Percentiles rank a stretch among this genome's conserved stretches.
These are phyloP conservation scores for Aspergillus oerlinghausenensis DNA, from an alignment of 2,329 filamentous ascomycete genomes.

Conservation along the genomic window DNA sequence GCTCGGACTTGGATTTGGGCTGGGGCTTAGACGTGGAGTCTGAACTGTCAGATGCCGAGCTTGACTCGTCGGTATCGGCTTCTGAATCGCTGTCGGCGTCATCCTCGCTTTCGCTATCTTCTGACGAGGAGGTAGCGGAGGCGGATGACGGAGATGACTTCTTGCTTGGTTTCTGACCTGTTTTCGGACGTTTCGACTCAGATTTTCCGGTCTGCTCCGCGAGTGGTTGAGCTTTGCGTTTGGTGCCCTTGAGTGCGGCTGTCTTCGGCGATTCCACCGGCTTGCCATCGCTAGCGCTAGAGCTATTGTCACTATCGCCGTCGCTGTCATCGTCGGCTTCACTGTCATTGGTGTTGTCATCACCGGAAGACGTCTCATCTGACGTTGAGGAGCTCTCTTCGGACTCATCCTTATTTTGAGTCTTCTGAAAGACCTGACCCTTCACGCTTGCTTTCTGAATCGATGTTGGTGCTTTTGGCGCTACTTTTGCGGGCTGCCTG, in stretches of 20 bases:
- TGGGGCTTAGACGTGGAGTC: not conserved
- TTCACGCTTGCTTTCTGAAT: not conserved
- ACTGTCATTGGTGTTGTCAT: slow-evolving; percentile 3
- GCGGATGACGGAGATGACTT: not conserved
- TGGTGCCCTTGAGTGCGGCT: not conserved
- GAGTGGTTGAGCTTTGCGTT: not conserved
- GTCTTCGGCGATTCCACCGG: not conserved
- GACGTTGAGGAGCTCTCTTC: not conserved
- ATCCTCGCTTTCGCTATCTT: slow-evolving; percentile 5
- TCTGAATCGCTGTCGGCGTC: slow-evolving; percentile 4
- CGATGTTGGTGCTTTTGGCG: not conserved
- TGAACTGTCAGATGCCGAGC: not conserved
- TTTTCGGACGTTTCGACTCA: not conserved
- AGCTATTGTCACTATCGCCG: slow-evolving; percentile 12
- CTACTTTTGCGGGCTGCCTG: not conserved
- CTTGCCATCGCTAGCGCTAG: slow-evolving; percentile 1
- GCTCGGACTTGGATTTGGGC: not conserved
- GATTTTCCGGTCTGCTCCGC: not conserved
- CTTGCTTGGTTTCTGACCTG: not conserved
- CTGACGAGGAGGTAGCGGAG: not conserved
- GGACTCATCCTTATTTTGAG: not conserved
- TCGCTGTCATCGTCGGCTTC: slow-evolving; percentile 8
- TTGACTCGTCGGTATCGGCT: not conserved
- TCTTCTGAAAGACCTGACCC: not conserved
- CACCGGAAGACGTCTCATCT: not conserved